Evolutionary conservation across 441 rosid species (phyloP).

Genomic region (Brassica balearica): DNA sequence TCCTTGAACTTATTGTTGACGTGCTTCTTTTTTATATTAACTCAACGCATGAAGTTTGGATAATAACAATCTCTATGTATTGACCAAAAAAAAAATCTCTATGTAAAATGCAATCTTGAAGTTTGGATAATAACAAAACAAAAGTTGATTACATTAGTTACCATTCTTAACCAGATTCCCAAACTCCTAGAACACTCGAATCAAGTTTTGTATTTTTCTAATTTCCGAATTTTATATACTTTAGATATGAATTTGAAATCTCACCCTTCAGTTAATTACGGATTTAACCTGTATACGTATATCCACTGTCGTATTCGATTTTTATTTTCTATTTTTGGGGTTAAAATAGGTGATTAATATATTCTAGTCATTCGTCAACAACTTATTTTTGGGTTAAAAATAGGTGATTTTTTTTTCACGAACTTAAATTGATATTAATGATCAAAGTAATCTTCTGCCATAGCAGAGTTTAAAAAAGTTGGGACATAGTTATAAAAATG

Average conservation of each 20-base stretch:
- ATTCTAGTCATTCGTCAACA: background rate
- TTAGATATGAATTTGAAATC: conserved; percentile 37
- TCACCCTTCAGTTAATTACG: conserved; percentile 44
- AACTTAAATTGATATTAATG: too few relatives aligned
- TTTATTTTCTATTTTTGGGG: background rate
- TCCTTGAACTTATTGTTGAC: too few relatives aligned
- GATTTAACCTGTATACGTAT: conserved; percentile 41
- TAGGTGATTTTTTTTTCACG: too few relatives aligned
- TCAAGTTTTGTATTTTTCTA: conserved; percentile 39
- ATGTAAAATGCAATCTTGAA: background rate
- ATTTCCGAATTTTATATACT: conserved; percentile 24
- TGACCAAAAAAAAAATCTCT: too few relatives aligned
- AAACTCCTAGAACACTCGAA: conserved; percentile 10
- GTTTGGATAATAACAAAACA: conserved; percentile 35
- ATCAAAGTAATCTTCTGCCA: too few relatives aligned
- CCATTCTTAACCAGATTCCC: conserved; percentile 23
- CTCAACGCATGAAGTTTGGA: too few relatives aligned
- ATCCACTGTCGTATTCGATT: conserved; percentile 21
- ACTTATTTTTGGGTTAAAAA: too few relatives aligned
- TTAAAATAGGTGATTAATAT: background rate
- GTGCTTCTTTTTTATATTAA: too few relatives aligned
- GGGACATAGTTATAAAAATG: too few relatives aligned
- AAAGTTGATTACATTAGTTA: conserved; percentile 20
- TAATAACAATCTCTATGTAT: too few relatives aligned
- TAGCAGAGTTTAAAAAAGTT: too few relatives aligned